Evolutionary conservation across 805 yeast genomes (phyloP), one percentile per base, ranked within the genome.

Genomic region (Pichia thaimueangensis): DNA sequence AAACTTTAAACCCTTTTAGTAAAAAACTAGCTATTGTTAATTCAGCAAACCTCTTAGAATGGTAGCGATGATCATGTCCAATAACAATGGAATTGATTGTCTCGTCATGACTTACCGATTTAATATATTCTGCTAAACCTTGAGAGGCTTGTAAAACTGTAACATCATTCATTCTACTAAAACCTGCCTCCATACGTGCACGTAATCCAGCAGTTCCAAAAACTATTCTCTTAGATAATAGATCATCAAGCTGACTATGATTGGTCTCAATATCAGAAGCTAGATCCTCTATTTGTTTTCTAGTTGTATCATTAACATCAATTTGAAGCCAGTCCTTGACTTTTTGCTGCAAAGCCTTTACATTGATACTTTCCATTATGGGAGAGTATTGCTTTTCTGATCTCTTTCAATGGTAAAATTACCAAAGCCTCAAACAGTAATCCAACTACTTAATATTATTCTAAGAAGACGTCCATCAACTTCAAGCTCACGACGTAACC

Each of bases 151-250:
- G 97, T 35, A 86, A 56, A 1, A 91, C 83, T 0, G 96, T 87
- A 15, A 91, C 81, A 48, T 82, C 82, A 60, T 93, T 91, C 91
- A 93, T 84, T 51, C 88, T 75, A 40, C 78, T 74, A 57, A 85
- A 88, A 0, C 98, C 97, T 0, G 96, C 87, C 47, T 80, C 89
- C 96, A 93, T 88, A 19, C 71, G 66, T 2, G 95, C 76, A 22
- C 98, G 69, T 37, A 93, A 73, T 0, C 97, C 97, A 3, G 97
- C 96, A 0, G 97, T 91, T 0, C 97, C 97, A 62, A 91, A 91
- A 11, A 78, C 66, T 22, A 89, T 81, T 41, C 96, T 63, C n/a
- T 55, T 51, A 34, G 73, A 55, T 24, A 87, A 66, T 39, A 83
- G 68, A 30, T 57, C 56, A 35, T 73, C 75, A 30, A 87, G 65